Conservation (phyloP, 2,329 filamentous ascomycete species). For the Penicillium hesseltinei region DNA sequence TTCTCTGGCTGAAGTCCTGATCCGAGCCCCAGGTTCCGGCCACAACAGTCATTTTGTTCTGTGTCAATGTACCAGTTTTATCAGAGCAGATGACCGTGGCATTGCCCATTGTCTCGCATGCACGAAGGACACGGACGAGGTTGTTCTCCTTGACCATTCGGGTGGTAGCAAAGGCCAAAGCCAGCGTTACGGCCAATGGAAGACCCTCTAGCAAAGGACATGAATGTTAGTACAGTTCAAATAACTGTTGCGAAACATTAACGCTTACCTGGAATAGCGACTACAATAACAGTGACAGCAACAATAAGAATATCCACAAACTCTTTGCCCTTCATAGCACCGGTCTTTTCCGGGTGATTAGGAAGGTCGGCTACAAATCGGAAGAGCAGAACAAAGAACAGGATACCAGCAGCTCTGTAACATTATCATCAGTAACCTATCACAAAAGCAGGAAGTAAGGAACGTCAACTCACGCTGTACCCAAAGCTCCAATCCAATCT, state of each 20-base stretch:
- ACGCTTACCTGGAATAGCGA: slow-evolving; percentile 62
- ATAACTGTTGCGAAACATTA: background rate
- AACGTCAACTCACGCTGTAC: slow-evolving; percentile 54
- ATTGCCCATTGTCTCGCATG: slow-evolving; percentile 80
- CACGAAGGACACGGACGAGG: slow-evolving; percentile 71
- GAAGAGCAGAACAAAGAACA: slow-evolving; percentile 85
- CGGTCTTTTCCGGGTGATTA: slow-evolving; percentile 47
- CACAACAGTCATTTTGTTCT: slow-evolving; percentile 75
- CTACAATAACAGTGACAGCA: slow-evolving; percentile 75
- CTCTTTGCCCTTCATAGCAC: slow-evolving; percentile 73
- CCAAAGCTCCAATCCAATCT: slow-evolving; percentile 74
- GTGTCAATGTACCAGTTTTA: slow-evolving; percentile 72
- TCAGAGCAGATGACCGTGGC: slow-evolving; percentile 78
- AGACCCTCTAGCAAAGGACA: slow-evolving; percentile 57
- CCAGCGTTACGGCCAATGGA: slow-evolving; percentile 73
- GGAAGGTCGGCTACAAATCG: slow-evolving; percentile 72
- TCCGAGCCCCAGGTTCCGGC: slow-evolving; percentile 65
- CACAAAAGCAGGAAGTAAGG: background rate
- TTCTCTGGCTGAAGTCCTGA: slow-evolving; percentile 53
- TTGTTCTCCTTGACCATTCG: slow-evolving; percentile 77
- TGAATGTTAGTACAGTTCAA: slow-evolving; percentile 36
- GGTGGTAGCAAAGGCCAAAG: slow-evolving; percentile 72
- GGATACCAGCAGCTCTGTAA: slow-evolving; percentile 62
- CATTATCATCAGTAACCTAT: slow-evolving; percentile 9
- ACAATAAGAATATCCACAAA: slow-evolving; percentile 76